phyloP scores from a whole-genome alignment of 2,329 filamentous ascomycete genomes.

The Rachicladosporium sp. region DNA sequence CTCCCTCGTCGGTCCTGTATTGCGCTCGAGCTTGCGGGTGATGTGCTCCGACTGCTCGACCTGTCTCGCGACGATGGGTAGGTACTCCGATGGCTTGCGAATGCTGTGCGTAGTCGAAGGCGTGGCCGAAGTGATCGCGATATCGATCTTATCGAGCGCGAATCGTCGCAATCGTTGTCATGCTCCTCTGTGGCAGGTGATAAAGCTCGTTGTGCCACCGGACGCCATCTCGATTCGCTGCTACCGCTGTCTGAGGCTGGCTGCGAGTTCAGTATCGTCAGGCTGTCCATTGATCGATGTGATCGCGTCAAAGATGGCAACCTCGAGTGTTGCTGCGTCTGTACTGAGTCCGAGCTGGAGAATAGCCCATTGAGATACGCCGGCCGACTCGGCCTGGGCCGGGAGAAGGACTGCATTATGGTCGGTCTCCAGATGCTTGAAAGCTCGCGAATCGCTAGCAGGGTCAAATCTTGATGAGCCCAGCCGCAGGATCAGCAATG shows the following conservation, averaged over 20 bases:
- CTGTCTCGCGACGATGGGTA: slow-evolving; percentile 2
- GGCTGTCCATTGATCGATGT: slow-evolving; percentile 19
- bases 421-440: background rate
- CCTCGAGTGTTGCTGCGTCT: slow-evolving; percentile 8
- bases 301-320: slow-evolving; percentile 9
- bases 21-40: slow-evolving; percentile 1
- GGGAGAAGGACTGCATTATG: slow-evolving; percentile 1
- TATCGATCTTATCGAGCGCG: slow-evolving; percentile 8
- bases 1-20: slow-evolving; percentile 1
- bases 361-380: slow-evolving; percentile 22
- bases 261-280: slow-evolving; percentile 13
- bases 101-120: slow-evolving; percentile 4
- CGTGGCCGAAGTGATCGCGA: slow-evolving; percentile 4
- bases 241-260: slow-evolving; percentile 10
- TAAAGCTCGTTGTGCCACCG: slow-evolving; percentile 9
- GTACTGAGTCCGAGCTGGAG: slow-evolving; percentile 4
- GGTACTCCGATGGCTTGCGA: slow-evolving; percentile 1
- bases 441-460: too few species aligned
- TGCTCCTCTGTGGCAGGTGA: slow-evolving; percentile 17
- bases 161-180: slow-evolving; percentile 8
- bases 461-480: too few species aligned
- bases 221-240: slow-evolving; percentile 6
- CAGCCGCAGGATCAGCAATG: too few species aligned
- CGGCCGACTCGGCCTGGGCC: slow-evolving; percentile 9
- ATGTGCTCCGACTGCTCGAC: slow-evolving; percentile 1